A percentile compares a stretch with the other conserved stretches of the same genome.
These are phyloP conservation scores for Xylariaceae sp. DNA, from an alignment of 2,329 filamentous ascomycete genomes.

Conservation along the genomic window DNA sequence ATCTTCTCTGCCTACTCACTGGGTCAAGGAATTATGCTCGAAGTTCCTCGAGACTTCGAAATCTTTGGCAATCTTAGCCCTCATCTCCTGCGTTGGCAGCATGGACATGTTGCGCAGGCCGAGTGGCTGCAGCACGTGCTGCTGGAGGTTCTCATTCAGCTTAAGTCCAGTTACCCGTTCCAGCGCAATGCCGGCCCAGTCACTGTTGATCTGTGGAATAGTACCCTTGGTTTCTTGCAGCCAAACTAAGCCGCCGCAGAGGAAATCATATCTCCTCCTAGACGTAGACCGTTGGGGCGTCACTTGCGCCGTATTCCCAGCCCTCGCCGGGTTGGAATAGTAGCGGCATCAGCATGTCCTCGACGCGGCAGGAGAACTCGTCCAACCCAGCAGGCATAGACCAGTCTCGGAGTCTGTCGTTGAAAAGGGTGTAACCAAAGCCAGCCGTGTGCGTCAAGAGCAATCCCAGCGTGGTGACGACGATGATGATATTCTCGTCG, in stretches of 20 bases:
- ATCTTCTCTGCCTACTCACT: no score
- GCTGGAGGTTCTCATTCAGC: constrained; percentile 42
- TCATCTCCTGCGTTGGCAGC: constrained; percentile 48
- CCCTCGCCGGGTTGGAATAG: constrained; percentile 55
- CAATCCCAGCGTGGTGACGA: constrained; percentile 54
- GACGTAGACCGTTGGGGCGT: background rate
- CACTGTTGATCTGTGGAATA: constrained; percentile 35
- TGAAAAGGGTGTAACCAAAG: constrained; percentile 51
- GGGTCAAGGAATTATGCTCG: no score
- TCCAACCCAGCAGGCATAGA: constrained; percentile 43
- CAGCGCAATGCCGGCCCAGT: constrained; percentile 46
- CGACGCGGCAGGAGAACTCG: constrained; percentile 47
- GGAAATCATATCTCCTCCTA: background rate
- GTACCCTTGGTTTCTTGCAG: background rate
- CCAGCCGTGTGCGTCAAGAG: constrained; percentile 48
- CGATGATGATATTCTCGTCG: no score
- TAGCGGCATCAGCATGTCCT: constrained; percentile 46
- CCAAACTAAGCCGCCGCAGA: background rate
- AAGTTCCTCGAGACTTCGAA: no score
- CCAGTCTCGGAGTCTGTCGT: constrained; percentile 40
- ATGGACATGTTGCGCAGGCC: constrained; percentile 45
- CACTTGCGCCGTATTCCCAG: constrained; percentile 52
- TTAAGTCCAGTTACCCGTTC: constrained; percentile 35
- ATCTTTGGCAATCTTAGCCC: constrained; percentile 43
- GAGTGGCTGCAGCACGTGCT: constrained; percentile 40